These are phyloP conservation scores for Trichoderma atroviride DNA, from an alignment of 2,329 filamentous ascomycete genomes.

Conservation along the genomic window DNA sequence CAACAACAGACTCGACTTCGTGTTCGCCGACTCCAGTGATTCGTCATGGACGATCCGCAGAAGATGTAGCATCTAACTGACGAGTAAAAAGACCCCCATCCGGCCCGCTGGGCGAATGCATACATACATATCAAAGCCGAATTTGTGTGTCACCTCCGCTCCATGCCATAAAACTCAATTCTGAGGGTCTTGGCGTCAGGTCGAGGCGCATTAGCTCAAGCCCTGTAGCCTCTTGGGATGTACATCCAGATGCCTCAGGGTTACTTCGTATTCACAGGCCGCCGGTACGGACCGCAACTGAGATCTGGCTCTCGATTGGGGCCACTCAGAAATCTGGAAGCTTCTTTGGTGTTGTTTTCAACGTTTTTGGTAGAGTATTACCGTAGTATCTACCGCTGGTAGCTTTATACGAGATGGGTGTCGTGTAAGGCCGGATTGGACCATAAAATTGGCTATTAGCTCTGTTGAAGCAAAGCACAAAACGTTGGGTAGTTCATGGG, in stretches of 20 bases:
- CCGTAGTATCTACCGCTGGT: not conserved
- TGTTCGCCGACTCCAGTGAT: not conserved
- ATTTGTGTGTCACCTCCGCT: not conserved
- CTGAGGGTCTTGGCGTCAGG: constrained; percentile 3
- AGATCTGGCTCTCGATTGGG: constrained; percentile 1
- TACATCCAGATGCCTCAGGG: not conserved
- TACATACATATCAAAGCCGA: not conserved
- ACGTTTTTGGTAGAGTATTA: not conserved
- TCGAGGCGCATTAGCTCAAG: constrained; percentile 17
- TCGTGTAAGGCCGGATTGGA: not conserved
- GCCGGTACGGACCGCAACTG: not conserved
- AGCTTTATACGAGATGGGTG: not conserved
- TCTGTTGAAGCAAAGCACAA: not conserved
- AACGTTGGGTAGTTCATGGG: not conserved
- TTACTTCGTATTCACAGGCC: constrained; percentile 12
- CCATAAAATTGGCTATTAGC: not conserved
- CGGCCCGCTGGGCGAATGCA: not conserved
- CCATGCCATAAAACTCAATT: constrained; percentile 1
- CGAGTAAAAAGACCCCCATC: not conserved
- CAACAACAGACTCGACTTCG: not conserved
- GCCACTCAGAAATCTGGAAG: not conserved
- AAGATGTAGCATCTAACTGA: not conserved
- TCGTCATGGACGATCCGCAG: not conserved
- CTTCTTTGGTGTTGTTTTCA: not conserved
- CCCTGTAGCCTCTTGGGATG: not conserved